Percentiles rank a stretch among this genome's conserved stretches.
Conservation (phyloP, 805 yeast genomes). For the Hagleromyces aurorensis region DNA sequence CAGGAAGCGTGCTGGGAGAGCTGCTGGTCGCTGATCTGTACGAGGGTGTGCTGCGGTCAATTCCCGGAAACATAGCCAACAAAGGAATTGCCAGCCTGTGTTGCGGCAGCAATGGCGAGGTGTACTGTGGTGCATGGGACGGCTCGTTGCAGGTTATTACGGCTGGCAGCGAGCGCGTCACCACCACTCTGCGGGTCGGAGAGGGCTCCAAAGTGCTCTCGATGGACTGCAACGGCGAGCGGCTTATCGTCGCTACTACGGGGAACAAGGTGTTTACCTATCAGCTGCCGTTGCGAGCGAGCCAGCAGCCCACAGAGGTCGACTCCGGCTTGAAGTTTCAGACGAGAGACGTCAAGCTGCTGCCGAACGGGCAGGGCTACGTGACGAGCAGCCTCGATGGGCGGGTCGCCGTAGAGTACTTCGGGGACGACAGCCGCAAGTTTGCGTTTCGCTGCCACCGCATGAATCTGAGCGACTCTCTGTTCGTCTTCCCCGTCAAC, state of each 20-base stretch:
- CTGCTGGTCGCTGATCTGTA: slow-evolving; percentile 46
- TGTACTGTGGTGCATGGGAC: slow-evolving; percentile 57
- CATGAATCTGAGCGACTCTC: slow-evolving; percentile 36
- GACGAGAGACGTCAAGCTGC: slow-evolving; percentile 45
- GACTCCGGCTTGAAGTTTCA: slow-evolving; percentile 64
- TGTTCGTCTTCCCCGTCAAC: slow-evolving; percentile 68
- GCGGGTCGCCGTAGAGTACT: slow-evolving; percentile 65
- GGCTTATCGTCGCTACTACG: slow-evolving; percentile 47
- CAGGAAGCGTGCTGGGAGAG: slow-evolving; percentile 50
- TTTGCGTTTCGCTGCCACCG: slow-evolving; percentile 85
- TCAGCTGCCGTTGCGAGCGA: slow-evolving; percentile 10
- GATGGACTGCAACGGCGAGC: slow-evolving; percentile 45
- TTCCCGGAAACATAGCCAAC: slow-evolving; percentile 30
- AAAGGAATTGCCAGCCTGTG: slow-evolving; percentile 35
- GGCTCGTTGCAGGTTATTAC: slow-evolving; percentile 43
- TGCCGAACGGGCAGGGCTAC: slow-evolving; percentile 48
- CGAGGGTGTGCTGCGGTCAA: slow-evolving; percentile 27
- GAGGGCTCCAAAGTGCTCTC: slow-evolving; percentile 34
- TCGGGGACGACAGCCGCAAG: slow-evolving; percentile 39
- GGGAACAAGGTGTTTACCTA: slow-evolving; percentile 37
- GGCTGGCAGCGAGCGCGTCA: slow-evolving; percentile 22
- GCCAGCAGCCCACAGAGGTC: slow-evolving; percentile 7
- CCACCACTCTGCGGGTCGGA: slow-evolving; percentile 4
- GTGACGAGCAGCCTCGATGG: slow-evolving; percentile 77
- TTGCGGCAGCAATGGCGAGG: slow-evolving; percentile 28